A percentile compares a stretch with the other conserved stretches of the same genome.
These are phyloP conservation scores for Boletus speciosus DNA, from an alignment of 768 basidiomycete species.

Conservation along the genomic window DNA sequence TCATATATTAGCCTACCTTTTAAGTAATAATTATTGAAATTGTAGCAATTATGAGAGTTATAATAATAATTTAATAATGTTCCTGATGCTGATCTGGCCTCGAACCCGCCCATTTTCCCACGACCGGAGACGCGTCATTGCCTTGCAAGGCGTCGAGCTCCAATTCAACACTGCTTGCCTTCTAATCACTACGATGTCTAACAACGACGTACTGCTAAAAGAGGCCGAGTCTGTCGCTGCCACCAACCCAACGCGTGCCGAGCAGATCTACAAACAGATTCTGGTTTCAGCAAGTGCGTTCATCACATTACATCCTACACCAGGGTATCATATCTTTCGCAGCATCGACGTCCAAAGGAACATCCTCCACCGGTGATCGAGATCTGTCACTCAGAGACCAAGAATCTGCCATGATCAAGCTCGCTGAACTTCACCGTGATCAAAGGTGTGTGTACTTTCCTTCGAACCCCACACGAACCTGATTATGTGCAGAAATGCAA, in stretches of 20 bases:
- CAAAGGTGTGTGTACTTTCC: slow-evolving; percentile 54
- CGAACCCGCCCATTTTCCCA: slow-evolving; percentile 14
- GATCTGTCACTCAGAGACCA: slow-evolving; percentile 72
- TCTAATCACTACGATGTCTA: slow-evolving; percentile 20
- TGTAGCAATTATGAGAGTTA: too few species aligned
- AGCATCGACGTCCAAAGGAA: slow-evolving; percentile 35
- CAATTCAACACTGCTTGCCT: neutral
- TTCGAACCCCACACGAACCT: neutral
- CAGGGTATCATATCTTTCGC: neutral
- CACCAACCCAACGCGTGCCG: slow-evolving; percentile 58
- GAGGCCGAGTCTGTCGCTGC: slow-evolving; percentile 51
- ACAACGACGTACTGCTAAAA: slow-evolving; percentile 22
- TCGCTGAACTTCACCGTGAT: slow-evolving; percentile 85
- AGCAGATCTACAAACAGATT: slow-evolving; percentile 72
- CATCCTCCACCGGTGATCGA: slow-evolving; percentile 37
- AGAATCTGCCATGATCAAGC: slow-evolving; percentile 78
- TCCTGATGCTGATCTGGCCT: too few species aligned
- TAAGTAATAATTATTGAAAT: too few species aligned
- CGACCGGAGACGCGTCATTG: slow-evolving; percentile 26
- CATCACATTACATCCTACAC: neutral
- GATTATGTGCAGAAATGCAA: slow-evolving; percentile 59
- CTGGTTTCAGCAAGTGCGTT: slow-evolving; percentile 40
- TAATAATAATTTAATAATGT: too few species aligned
- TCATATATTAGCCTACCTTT: too few species aligned
- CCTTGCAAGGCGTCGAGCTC: neutral